Evolutionary conservation across 2,329 filamentous ascomycete genomes (phyloP).

Genomic region (Clonostachys rosea): DNA sequence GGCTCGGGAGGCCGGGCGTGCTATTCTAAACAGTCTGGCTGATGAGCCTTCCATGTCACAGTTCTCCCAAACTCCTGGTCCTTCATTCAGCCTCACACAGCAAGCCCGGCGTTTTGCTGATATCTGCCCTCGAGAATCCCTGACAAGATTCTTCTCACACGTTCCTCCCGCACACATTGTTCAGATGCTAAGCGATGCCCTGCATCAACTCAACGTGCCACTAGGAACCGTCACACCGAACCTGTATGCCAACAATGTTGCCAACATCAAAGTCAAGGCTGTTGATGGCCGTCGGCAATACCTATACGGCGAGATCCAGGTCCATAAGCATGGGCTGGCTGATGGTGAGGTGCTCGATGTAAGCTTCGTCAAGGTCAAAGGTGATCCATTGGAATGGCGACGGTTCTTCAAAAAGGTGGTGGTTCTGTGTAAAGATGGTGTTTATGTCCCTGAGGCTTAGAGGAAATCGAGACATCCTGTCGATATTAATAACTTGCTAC

Average conservation of each 20-base stretch:
- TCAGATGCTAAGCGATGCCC: conserved; percentile 72
- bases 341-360: conserved; percentile 71
- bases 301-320: conserved; percentile 69
- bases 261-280: conserved; percentile 69
- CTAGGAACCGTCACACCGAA: conserved; percentile 45
- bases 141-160: conserved; percentile 89
- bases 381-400: conserved; percentile 94
- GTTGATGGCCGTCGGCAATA: conserved; percentile 68
- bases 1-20: conserved; percentile 23
- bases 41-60: conserved; percentile 86
- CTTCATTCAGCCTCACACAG: conserved; percentile 83
- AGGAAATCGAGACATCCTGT: conserved; percentile 10
- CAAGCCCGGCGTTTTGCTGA: conserved; percentile 84
- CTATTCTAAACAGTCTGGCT: conserved; percentile 60
- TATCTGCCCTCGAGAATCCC: conserved; percentile 80
- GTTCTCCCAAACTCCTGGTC: conserved; percentile 73
- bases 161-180: conserved; percentile 72
- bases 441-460: conserved; percentile 51
- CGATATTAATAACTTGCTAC: not conserved
- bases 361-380: conserved; percentile 89
- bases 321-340: conserved; percentile 60
- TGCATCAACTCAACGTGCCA: conserved; percentile 83
- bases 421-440: conserved; percentile 78
- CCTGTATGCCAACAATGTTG: conserved; percentile 49
- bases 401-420: conserved; percentile 96